Evolutionary conservation across 805 yeast species (phyloP), one percentile per base, ranked within the genome.

Genomic region (Lachancea mirantina): DNA sequence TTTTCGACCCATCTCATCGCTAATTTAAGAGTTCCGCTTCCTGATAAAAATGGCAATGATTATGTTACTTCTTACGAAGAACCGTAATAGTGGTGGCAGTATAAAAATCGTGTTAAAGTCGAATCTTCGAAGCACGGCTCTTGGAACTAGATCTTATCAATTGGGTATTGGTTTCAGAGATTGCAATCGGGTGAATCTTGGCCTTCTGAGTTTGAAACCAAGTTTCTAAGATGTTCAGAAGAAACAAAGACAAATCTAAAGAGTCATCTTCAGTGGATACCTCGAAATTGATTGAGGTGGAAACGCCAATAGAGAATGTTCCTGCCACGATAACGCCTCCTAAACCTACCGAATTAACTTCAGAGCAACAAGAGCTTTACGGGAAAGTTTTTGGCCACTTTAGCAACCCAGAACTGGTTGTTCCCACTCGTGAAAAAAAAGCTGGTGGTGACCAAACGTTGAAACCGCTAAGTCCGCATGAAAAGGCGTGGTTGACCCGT

Each of bases 401-500:
- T 55, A 68, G 67, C 39, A 50, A 70, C 41, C 64, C 73, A n/a
- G 72, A 61, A 4, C 54, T 81, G 30, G 52, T 47, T 15, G 52
- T 79, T 8, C 75, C 82, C 2, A 51, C 60, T 8, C 59, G 59
- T 14, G 84, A 77, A 47, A 67, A 68, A 14, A 41, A 55, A 10
- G 39, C 52, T 14, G 30, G 45, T 14, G 45, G 46, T 21, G 53
- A 56, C 2, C 56, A 56, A n/a, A 52, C 52, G 25, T 2, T 50
- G 68, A 27, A 54, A 52, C 36, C 57, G 11, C 34, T 56, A 16
- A 31, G 50, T 0, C 63, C 52, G 14, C 62, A 63, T 27, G 98
- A 92, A 57, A 81, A 76, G 56, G 79, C 95, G 0, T 92, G 98
- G 98, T 65, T 92, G 35, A 83, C 96, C 2, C 72, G 81, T 47